Evolutionary conservation across 805 yeast species (phyloP), one percentile per base, ranked within the genome.

Genomic region (Metschnikowia anglica): DNA sequence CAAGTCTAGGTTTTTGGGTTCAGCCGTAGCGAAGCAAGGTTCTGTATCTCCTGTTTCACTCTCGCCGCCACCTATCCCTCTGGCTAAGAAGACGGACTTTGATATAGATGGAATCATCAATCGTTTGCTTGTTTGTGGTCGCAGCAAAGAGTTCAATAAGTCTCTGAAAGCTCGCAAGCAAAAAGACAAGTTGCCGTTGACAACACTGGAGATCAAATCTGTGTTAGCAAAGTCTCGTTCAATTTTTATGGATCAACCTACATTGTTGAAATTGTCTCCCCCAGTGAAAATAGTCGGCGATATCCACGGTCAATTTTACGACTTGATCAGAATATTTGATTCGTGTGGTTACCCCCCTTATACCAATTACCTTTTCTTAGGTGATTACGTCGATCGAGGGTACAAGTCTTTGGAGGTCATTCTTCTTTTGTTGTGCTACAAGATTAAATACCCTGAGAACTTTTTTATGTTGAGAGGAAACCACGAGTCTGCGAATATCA

Each of bases 281-380:
- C 90, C 93, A 0, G 91, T 85, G 3, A 86, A 86, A 60, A 78
- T 86, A 45, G 91, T 85, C 5, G 93, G 93, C 32, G 89, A 88
- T 64, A 83, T 86, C 42, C 93, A 86, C 63, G 95, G 83, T 3
- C 83, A 78, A 52, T 78, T 72, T 52, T 63, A 66, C 49, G 83
- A 78, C 57, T 66, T 78, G 49, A 58, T 77, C 29, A 59, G 83
- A 40, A 76, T 78, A 27, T 77, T 78, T 59, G 74, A 76, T 54
- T 62, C 72, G n/a, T 76, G 81, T 57, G 83, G 83, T 0, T 77
- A 73, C 47, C 83, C 83, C 2, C 83, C 83, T 10, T 63, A 69
- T 50, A 62, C 81, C 2, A 78, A 78, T 55, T 78, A 77, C 54
- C 61, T 78, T 47, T 78, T 78, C 41, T 59, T 78, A 33, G 83